Evolutionary conservation across 345 rosid genomes (phyloP).

Genomic region (Ceriops tagal): DNA sequence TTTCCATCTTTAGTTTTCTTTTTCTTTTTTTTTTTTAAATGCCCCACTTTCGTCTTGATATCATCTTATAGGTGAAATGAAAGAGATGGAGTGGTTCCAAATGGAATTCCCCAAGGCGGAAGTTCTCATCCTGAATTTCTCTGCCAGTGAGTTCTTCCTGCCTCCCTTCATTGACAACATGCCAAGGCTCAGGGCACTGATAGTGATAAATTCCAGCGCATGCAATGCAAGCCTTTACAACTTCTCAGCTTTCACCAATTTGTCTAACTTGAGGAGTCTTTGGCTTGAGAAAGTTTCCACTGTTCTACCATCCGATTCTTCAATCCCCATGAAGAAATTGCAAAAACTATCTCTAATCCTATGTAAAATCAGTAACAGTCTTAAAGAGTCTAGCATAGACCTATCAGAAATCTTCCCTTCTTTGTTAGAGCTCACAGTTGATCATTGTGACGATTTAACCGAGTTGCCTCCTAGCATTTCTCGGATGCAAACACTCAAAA

Average conservation of each 20-base stretch:
- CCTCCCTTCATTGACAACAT: constrained; percentile 74
- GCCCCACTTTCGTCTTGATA: not conserved
- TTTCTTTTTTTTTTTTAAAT: not conserved
- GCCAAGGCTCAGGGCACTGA: constrained; percentile 75
- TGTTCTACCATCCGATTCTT: constrained; percentile 41
- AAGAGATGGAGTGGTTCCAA: constrained; percentile 73
- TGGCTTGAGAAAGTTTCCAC: constrained; percentile 81
- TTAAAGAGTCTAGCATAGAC: constrained; percentile 45
- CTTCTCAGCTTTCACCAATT: constrained; percentile 46
- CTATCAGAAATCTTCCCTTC: constrained; percentile 56
- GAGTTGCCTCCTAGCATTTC: constrained; percentile 61
- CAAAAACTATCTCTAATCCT: constrained; percentile 64
- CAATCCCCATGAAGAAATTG: constrained; percentile 43
- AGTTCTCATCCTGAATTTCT: constrained; percentile 70
- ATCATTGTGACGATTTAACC: constrained; percentile 71
- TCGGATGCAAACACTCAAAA: constrained; percentile 40
- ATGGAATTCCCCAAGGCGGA: constrained; percentile 87
- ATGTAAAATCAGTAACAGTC: constrained; percentile 63
- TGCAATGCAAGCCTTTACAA: constrained; percentile 49
- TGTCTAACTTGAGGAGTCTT: constrained; percentile 59
- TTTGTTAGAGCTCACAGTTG: constrained; percentile 60
- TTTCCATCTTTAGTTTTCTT: not conserved
- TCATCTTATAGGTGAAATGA: constrained; percentile 58
- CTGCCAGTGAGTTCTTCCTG: constrained; percentile 53
- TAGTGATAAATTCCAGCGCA: constrained; percentile 59